These are phyloP conservation scores for Pseudopyricularia javanii DNA, from an alignment of 2,329 filamentous ascomycete species.

Conservation along the genomic window DNA sequence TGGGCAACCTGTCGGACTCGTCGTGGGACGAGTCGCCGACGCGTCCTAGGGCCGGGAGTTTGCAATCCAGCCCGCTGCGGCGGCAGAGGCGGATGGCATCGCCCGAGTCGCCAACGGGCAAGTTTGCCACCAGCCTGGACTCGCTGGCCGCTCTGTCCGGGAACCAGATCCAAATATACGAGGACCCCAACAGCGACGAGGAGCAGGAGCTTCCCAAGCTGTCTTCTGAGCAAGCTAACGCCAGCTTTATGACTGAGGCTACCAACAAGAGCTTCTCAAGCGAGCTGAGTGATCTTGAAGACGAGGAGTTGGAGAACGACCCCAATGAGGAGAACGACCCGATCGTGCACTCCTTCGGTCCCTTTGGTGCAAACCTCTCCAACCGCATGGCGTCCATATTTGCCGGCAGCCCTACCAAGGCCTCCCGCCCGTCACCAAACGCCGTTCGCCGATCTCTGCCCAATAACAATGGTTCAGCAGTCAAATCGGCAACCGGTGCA, in stretches of 20 bases:
- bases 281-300: constrained; percentile 38
- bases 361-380: constrained; percentile 78
- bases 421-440: background rate
- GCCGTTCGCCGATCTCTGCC: background rate
- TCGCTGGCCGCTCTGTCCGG: constrained; percentile 21
- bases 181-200: constrained; percentile 48
- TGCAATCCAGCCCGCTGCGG: constrained; percentile 52
- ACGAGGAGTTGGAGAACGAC: constrained; percentile 62
- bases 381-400: constrained; percentile 68
- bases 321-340: constrained; percentile 92
- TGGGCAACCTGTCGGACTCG: constrained; percentile 49
- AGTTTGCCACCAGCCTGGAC: constrained; percentile 28
- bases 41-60: constrained; percentile 18
- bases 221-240: constrained; percentile 13
- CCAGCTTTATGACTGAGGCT: constrained; percentile 37
- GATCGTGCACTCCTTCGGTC: constrained; percentile 82
- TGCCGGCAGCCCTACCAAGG: constrained; percentile 50
- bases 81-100: constrained; percentile 49
- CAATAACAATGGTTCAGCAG: constrained; percentile 3
- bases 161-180: constrained; percentile 55
- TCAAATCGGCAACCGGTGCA: background rate
- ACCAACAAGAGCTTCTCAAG: constrained; percentile 40
- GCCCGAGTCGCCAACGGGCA: constrained; percentile 56
- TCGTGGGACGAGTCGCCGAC: constrained; percentile 54
- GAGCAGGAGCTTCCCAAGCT: constrained; percentile 32